These are phyloP conservation scores for Picocystis sp. DNA, from an alignment of 163 green algal species.

Conservation along the genomic window DNA sequence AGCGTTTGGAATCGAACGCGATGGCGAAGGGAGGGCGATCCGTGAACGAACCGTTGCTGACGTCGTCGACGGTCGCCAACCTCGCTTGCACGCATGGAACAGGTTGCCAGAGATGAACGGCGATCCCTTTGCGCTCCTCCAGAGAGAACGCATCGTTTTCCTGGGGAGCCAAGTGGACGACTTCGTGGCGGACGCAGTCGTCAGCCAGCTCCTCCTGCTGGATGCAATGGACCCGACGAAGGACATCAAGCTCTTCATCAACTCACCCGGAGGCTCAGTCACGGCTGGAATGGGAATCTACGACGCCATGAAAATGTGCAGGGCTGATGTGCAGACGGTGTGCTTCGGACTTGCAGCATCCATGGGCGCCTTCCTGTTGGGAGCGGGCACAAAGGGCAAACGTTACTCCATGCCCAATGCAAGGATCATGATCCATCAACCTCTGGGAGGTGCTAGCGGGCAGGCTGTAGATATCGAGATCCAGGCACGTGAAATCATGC, in stretches of 20 bases:
- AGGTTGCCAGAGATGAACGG: constrained; percentile 75
- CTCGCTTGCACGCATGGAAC: background rate
- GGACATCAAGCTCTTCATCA: constrained; percentile 99
- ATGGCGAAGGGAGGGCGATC: too few relatives aligned
- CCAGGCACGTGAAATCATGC: constrained; percentile 98
- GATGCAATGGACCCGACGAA: constrained; percentile 83
- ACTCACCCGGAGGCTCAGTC: constrained; percentile 92
- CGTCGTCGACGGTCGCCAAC: too few relatives aligned
- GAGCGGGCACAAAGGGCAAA: constrained; percentile 80
- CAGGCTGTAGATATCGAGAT: constrained; percentile 96
- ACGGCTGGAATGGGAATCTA: constrained; percentile 99
- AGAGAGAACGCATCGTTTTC: constrained; percentile 90
- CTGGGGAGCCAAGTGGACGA: constrained; percentile 93
- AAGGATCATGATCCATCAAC: constrained; percentile 99
- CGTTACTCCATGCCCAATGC: constrained; percentile 94
- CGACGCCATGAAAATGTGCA: constrained; percentile 89
- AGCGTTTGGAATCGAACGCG: too few relatives aligned
- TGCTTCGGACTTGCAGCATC: constrained; percentile 96
- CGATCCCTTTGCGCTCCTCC: constrained; percentile 88
- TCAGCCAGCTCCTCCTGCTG: constrained; percentile 93
- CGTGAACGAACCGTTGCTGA: too few relatives aligned
- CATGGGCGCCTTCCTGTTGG: constrained; percentile 98
- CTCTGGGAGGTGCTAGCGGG: constrained; percentile 79
- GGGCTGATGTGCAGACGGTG: constrained; percentile 69
- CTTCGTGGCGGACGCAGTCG: constrained; percentile 82